Evolutionary conservation across 2,329 filamentous ascomycete species (phyloP), one percentile per base, ranked within the genome.

Genomic region (Verticillium tricorpus): DNA sequence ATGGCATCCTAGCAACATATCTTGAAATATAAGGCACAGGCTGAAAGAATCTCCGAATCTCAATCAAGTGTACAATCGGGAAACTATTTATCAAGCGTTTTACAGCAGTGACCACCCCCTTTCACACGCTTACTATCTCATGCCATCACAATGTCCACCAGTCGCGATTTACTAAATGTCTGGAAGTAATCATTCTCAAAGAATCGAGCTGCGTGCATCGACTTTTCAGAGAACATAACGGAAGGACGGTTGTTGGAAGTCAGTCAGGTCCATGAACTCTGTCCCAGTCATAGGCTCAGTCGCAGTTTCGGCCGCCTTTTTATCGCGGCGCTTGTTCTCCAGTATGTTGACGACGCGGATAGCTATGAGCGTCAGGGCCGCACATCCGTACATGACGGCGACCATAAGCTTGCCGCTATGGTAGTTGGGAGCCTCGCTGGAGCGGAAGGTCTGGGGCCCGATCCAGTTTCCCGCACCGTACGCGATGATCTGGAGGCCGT

Each of bases 391-490:
- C 64, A 70, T 67, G 60, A 70, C 60, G 11, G 66, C 67, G 2
- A 70, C 65, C 64, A 68, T 68, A 32, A 68, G 59, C 56, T 35
- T 35, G 34, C 34, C 34, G 14, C 34, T 35, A 11, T 35, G 34
- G 66, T 90, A 90, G 6, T 72, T 69, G 0, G 87, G 88, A 0
- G 84, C 83, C 62, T 89, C 84, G 7, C 76, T 75, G 12, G 78
- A 73, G 64, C 76, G 80, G 74, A 90, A 90, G 0, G 90, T 76
- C 0, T 89, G 72, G 0, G 87, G 88, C 0, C 87, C 88, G 67
- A 90, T 79, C 62, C 90, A 89, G 69, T 90, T 89, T 3, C 88
- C 88, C 0, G 83, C 80, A 0, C 85, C 82, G 2, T 81, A 80
- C 0, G 84, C 87, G 1, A 84, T 86, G 66, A 35, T 35, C 34